Evolutionary conservation across 768 basidiomycete species (phyloP).

Genomic region (Sarcodon aspratus): DNA sequence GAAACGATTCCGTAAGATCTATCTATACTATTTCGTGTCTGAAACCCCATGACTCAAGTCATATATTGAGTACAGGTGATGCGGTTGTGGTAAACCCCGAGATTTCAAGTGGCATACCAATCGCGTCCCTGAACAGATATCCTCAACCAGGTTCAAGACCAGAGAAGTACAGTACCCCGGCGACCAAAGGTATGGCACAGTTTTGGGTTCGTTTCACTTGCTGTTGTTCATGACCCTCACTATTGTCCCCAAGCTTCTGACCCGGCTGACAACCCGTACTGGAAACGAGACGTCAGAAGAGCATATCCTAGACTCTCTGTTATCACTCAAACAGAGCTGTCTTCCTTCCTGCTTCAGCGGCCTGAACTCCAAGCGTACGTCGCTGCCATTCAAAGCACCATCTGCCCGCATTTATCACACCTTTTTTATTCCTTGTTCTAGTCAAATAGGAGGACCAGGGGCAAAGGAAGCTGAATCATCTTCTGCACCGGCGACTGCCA

Average conservation of each 20-base stretch:
- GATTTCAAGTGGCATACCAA: conserved; percentile 83
- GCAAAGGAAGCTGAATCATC: conserved; percentile 19
- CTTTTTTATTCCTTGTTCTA: conserved; percentile 5
- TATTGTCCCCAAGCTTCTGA: conserved; percentile 57
- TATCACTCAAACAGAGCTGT: conserved; percentile 75
- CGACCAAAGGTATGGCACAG: conserved; percentile 57
- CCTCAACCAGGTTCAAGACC: conserved; percentile 85
- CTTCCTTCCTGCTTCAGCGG: conserved; percentile 72
- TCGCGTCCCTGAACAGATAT: conserved; percentile 60
- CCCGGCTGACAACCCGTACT: conserved; percentile 85
- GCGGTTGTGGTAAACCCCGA: conserved; percentile 77
- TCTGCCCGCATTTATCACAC: conserved; percentile 5
- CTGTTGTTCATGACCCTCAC: conserved; percentile 5
- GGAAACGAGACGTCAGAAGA: conserved; percentile 91
- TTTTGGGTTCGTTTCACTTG: not conserved
- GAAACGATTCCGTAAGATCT: conserved; percentile 82
- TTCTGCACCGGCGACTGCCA: conserved; percentile 32
- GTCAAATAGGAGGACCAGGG: not conserved
- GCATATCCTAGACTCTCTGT: conserved; percentile 88
- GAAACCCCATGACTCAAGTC: not conserved
- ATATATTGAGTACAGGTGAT: conserved; percentile 44
- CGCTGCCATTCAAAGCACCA: conserved; percentile 1
- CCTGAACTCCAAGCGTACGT: conserved; percentile 56
- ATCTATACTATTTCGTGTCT: not conserved
- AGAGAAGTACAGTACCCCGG: conserved; percentile 79